Percentiles rank a stretch among this genome's conserved stretches.
Conservation (phyloP, 768 basidiomycete genomes). For the Trametopsis cervina region DNA sequence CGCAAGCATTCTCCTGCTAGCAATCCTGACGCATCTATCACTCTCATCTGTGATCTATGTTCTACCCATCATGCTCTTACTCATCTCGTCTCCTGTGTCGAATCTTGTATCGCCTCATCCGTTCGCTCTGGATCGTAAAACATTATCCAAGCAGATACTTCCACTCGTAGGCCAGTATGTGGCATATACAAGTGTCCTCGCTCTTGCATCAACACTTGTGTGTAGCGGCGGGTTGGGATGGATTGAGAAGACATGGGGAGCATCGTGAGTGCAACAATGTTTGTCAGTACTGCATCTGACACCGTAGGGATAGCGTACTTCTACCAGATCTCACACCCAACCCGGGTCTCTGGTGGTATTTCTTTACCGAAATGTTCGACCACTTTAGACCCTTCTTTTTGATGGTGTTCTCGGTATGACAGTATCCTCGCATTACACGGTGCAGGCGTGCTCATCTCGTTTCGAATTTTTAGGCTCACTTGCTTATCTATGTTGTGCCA, state of each 20-base stretch:
- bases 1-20: constrained; percentile 55
- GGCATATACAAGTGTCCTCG: constrained; percentile 42
- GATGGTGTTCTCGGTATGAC: constrained; percentile 81
- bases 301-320: constrained; percentile 71
- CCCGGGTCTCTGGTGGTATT: constrained; percentile 97
- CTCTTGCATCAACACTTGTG: constrained; percentile 44
- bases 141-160: constrained; percentile 8
- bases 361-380: constrained; percentile 99
- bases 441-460: too few relatives aligned
- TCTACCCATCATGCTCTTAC: constrained; percentile 59
- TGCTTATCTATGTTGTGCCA: constrained; percentile 76
- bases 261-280: constrained; percentile 61
- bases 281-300: too few relatives aligned
- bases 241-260: constrained; percentile 79
- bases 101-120: constrained; percentile 55
- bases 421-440: background rate
- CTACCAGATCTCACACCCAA: constrained; percentile 92
- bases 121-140: constrained; percentile 17
- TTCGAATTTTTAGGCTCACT: too few relatives aligned
- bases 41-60: constrained; percentile 65
- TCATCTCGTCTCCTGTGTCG: constrained; percentile 55
- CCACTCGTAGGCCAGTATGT: constrained; percentile 44
- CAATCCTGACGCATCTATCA: constrained; percentile 66
- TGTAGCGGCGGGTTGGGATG: constrained; percentile 55
- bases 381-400: constrained; percentile 95